phyloP scores from a whole-genome alignment of 371 early-diverging fungal genomes.

The Mucor circinelloides region DNA sequence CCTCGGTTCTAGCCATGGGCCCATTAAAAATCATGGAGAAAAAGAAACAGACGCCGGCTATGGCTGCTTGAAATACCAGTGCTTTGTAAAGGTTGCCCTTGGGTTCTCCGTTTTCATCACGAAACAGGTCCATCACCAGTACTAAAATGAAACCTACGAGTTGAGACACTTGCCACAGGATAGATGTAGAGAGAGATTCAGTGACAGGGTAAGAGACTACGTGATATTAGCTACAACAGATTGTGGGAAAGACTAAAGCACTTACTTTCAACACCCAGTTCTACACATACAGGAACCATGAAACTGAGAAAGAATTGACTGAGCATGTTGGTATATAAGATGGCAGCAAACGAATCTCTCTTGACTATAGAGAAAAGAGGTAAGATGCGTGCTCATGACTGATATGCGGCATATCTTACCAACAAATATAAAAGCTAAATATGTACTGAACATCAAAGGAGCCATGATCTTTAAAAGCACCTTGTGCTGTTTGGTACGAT shows the following conservation, averaged over 20 bases:
- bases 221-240: not conserved
- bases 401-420: slow-evolving; percentile 22
- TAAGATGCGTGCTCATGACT: not conserved
- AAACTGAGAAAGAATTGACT: slow-evolving; percentile 45
- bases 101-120: slow-evolving; percentile 38
- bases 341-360: slow-evolving; percentile 37
- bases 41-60: slow-evolving; percentile 31
- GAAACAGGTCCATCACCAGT: slow-evolving; percentile 38
- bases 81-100: slow-evolving; percentile 39
- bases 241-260: not conserved
- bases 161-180: slow-evolving; percentile 43
- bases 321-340: slow-evolving; percentile 35
- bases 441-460: slow-evolving; percentile 53
- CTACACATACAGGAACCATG: slow-evolving; percentile 44
- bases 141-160: slow-evolving; percentile 37
- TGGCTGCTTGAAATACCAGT: slow-evolving; percentile 41
- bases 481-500: slow-evolving; percentile 57
- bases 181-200: slow-evolving; percentile 42
- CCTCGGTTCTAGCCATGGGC: slow-evolving; percentile 28
- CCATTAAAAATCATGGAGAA: slow-evolving; percentile 40
- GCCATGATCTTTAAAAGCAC: slow-evolving; percentile 49
- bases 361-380: slow-evolving; percentile 33
- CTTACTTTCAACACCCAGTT: slow-evolving; percentile 48
- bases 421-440: slow-evolving; percentile 55
- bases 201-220: slow-evolving; percentile 38